Percentiles rank a stretch among this genome's conserved stretches.
Evolutionary conservation across 208 protist genomes (phyloP).

Genomic region (Leishmania gerbilli): DNA sequence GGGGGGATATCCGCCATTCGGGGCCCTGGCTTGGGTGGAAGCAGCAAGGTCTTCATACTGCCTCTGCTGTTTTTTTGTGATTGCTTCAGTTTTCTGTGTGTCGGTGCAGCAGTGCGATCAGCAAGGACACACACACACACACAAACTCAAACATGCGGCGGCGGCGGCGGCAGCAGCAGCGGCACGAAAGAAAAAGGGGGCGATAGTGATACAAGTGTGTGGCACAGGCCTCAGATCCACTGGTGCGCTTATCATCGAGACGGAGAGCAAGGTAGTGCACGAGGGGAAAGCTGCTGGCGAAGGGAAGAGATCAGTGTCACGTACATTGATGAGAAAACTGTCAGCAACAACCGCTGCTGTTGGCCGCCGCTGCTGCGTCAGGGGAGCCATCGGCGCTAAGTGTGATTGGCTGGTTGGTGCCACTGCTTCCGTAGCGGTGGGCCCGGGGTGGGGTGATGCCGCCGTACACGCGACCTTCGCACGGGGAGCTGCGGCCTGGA

Average conservation of each 20-base stretch:
- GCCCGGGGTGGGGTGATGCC: constrained; percentile 24
- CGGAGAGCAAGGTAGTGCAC: neutral
- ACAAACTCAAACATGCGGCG: neutral
- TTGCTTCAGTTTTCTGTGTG: neutral
- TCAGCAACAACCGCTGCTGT: constrained; percentile 21
- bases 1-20: neutral
- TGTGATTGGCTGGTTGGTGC: constrained; percentile 14
- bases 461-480: constrained; percentile 21
- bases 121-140: neutral
- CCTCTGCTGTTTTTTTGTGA: neutral
- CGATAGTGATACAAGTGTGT: neutral
- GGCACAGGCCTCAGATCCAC: neutral
- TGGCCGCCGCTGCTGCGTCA: constrained; percentile 3
- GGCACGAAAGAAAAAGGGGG: neutral
- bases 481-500: constrained; percentile 1
- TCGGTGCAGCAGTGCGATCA: neutral
- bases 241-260: neutral
- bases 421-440: constrained; percentile 30
- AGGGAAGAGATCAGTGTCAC: neutral
- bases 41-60: neutral
- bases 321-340: neutral
- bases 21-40: neutral
- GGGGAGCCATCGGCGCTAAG: constrained; percentile 7
- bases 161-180: no score
- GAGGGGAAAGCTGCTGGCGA: no score